A percentile compares a stretch with the other conserved stretches of the same genome.
Conservation (phyloP, 2,329 filamentous ascomycete species). For the Pestalotiopsis sp. region DNA sequence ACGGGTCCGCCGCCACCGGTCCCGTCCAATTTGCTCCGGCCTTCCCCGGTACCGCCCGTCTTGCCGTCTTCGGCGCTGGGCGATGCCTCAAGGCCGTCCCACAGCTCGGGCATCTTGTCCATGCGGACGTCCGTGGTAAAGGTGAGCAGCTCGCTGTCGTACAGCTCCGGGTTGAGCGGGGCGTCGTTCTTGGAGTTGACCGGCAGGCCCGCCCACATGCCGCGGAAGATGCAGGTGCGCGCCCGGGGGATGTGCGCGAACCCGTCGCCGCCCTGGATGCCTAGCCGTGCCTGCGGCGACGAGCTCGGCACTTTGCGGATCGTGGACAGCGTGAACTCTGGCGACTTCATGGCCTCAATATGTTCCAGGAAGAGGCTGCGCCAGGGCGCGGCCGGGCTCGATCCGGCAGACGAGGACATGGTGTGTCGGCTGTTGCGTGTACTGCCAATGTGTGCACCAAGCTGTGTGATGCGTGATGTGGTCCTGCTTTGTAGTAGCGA, state of each 20-base stretch:
- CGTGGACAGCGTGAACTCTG: constrained; percentile 52
- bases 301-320: constrained; percentile 37
- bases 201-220: constrained; percentile 76
- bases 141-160: constrained; percentile 74
- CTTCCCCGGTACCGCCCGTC: constrained; percentile 24
- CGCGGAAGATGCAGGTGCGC: constrained; percentile 81
- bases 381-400: constrained; percentile 49
- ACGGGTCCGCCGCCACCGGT: constrained; percentile 67
- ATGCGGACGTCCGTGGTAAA: constrained; percentile 89
- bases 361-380: constrained; percentile 52
- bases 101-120: constrained; percentile 77
- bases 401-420: constrained; percentile 17
- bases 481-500: constrained; percentile 10
- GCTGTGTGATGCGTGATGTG: constrained; percentile 17
- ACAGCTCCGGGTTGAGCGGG: constrained; percentile 67
- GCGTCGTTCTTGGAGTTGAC: constrained; percentile 73
- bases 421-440: constrained; percentile 10
- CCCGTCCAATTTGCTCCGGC: constrained; percentile 41
- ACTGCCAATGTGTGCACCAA: constrained; percentile 15
- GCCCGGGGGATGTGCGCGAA: constrained; percentile 55
- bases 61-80: constrained; percentile 42
- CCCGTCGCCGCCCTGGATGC: constrained; percentile 27
- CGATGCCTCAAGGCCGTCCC: constrained; percentile 47
- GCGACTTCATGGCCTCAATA: constrained; percentile 44
- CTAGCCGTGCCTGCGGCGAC: constrained; percentile 10